Percentiles rank a stretch among this genome's conserved stretches.
Conservation (phyloP, 2,329 filamentous ascomycete genomes). For the Colletotrichum somersetense region DNA sequence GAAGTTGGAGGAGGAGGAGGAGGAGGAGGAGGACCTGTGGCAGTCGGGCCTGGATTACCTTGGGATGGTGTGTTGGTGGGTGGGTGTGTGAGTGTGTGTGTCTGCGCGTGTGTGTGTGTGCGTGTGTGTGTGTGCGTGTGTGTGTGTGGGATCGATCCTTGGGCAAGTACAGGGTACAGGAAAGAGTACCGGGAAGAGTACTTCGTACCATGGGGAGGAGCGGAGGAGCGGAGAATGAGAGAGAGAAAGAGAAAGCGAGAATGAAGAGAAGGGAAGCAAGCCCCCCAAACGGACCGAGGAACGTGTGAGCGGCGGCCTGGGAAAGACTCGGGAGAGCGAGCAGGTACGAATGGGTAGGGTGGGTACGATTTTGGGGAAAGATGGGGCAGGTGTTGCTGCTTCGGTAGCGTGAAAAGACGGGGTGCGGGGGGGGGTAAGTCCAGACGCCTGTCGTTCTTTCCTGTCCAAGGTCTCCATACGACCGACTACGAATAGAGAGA, state of each 20-base stretch:
- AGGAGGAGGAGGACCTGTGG: background rate
- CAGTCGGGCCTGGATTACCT: constrained; percentile 8
- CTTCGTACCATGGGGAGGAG: background rate
- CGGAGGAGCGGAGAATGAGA: background rate
- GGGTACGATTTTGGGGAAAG: constrained; percentile 41
- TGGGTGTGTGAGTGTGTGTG: background rate
- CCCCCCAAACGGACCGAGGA: constrained; percentile 25
- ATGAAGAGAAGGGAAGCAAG: constrained; percentile 15
- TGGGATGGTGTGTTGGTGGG: background rate
- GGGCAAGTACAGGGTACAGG: background rate
- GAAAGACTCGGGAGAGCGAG: constrained; percentile 10
- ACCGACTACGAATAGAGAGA: background rate
- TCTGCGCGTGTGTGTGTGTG: background rate
- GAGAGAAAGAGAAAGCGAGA: constrained; percentile 14
- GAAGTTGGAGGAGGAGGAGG: background rate
- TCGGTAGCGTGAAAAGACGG: constrained; percentile 37
- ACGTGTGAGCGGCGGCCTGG: constrained; percentile 1
- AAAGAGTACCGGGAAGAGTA: background rate
- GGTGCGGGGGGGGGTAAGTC: constrained; percentile 8
- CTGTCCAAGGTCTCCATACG: constrained; percentile 36
- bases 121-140: background rate
- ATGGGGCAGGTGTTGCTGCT: constrained; percentile 32
- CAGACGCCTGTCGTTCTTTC: constrained; percentile 30
- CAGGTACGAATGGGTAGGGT: constrained; percentile 13
- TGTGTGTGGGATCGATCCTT: background rate